These are phyloP conservation scores for Colletotrichum sp. DNA, from an alignment of 2,329 filamentous ascomycete genomes.

Conservation along the genomic window DNA sequence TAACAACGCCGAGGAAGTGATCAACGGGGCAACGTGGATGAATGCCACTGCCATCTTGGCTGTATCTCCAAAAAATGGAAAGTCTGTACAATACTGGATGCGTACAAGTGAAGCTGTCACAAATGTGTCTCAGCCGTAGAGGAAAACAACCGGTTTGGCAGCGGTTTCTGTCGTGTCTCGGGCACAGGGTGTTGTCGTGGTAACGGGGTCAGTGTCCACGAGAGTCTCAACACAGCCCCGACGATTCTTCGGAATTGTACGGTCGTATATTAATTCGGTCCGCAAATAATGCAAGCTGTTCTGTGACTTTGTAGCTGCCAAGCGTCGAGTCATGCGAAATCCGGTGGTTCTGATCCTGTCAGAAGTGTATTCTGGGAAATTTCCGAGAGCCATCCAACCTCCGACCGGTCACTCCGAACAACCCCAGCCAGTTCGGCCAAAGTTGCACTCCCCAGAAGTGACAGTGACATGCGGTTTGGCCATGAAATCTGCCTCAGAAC, in stretches of 20 bases:
- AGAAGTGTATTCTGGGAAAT: neutral
- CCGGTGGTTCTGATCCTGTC: neutral
- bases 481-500: neutral
- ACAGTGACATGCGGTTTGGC: neutral
- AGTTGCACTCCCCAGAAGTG: neutral
- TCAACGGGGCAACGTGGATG: neutral
- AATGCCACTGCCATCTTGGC: neutral
- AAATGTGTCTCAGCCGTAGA: neutral
- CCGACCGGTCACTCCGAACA: neutral
- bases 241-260: neutral
- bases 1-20: neutral
- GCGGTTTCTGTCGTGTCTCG: neutral
- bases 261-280: neutral
- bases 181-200: neutral
- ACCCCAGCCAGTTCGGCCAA: neutral
- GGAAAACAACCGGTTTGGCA: neutral
- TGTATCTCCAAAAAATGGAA: neutral
- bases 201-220: neutral
- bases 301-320: neutral
- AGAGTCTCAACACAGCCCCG: neutral
- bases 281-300: rapidly evolving
- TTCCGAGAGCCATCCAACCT: neutral
- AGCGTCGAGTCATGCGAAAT: neutral
- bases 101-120: neutral
- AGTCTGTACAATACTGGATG: neutral